These are phyloP conservation scores for Saururus chinensis DNA, from an alignment of 164 flowering plant species.

Conservation along the genomic window DNA sequence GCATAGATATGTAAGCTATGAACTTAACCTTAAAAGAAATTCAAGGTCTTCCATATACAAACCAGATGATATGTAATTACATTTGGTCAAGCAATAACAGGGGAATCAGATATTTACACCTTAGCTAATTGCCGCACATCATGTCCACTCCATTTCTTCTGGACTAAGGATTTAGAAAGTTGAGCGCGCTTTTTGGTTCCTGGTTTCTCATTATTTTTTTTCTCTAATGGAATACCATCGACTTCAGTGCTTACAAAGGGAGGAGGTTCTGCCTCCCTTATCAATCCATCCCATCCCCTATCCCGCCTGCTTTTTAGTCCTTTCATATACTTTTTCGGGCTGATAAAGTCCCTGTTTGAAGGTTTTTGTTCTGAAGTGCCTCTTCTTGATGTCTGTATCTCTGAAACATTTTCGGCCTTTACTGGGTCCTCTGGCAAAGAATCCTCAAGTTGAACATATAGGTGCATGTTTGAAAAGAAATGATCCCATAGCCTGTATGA, in stretches of 20 bases:
- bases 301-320: constrained; percentile 37
- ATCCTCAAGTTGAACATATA: constrained; percentile 41
- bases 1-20: too few relatives aligned
- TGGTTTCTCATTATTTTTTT: constrained; percentile 16
- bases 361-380: constrained; percentile 12
- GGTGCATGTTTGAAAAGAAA: constrained; percentile 44
- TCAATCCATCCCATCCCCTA: constrained; percentile 56
- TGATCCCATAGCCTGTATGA: constrained; percentile 91
- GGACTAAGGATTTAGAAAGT: constrained; percentile 31
- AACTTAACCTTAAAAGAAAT: too few relatives aligned
- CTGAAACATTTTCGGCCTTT: constrained; percentile 16
- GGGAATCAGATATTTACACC: too few relatives aligned
- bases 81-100: too few relatives aligned
- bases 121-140: constrained; percentile 34
- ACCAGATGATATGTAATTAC: too few relatives aligned
- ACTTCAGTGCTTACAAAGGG: constrained; percentile 43
- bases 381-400: constrained; percentile 11
- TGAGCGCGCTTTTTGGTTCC: constrained; percentile 24
- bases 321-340: too few relatives aligned
- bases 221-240: constrained; percentile 20
- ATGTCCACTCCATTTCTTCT: constrained; percentile 37
- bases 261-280: constrained; percentile 46
- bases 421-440: constrained; percentile 25
- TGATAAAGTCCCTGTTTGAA: too few relatives aligned
- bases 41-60: too few relatives aligned